These are phyloP conservation scores for Hydnomerulius pinastri DNA, from an alignment of 768 basidiomycete genomes.

Conservation along the genomic window DNA sequence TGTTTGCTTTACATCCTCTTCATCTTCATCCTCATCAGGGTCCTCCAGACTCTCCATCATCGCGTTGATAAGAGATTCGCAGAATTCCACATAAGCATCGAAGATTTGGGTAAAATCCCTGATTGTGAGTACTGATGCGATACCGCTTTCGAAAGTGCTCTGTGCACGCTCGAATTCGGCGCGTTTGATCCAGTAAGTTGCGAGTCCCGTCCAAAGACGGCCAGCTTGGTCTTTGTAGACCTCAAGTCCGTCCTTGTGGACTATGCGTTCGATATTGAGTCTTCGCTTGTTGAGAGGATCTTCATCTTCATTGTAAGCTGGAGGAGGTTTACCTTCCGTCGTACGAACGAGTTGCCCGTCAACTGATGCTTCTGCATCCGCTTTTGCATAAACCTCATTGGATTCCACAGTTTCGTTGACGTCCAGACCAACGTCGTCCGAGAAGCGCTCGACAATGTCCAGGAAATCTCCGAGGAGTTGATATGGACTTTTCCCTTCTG, in stretches of 20 bases:
- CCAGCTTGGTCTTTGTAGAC: constrained; percentile 98
- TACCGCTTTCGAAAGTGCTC: constrained; percentile 84
- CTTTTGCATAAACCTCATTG: constrained; percentile 49
- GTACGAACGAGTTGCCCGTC: constrained; percentile 68
- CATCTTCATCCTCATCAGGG: constrained; percentile 76
- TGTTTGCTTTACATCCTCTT: constrained; percentile 72
- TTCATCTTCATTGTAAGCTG: constrained; percentile 76
- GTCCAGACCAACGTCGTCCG: constrained; percentile 91
- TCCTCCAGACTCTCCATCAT: constrained; percentile 85
- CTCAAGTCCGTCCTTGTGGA: constrained; percentile 81
- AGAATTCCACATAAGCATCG: constrained; percentile 94
- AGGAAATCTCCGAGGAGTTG: constrained; percentile 92
- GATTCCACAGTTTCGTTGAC: constrained; percentile 70
- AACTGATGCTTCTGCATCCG: constrained; percentile 49
- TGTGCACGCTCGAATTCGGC: constrained; percentile 93
- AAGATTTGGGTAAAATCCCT: constrained; percentile 98
- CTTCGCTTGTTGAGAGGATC: constrained; percentile 70
- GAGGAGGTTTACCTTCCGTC: constrained; percentile 49
- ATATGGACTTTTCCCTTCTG: constrained; percentile 94
- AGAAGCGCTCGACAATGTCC: constrained; percentile 84
- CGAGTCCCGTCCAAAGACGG: constrained; percentile 91
- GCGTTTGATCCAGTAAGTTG: constrained; percentile 98
- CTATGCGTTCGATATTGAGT: constrained; percentile 85
- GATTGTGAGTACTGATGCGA: constrained; percentile 84
- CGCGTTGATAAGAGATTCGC: constrained; percentile 84